These are phyloP conservation scores for Parsonsia alboflavescens DNA, from an alignment of 257 asterid genomes.

Conservation along the genomic window DNA sequence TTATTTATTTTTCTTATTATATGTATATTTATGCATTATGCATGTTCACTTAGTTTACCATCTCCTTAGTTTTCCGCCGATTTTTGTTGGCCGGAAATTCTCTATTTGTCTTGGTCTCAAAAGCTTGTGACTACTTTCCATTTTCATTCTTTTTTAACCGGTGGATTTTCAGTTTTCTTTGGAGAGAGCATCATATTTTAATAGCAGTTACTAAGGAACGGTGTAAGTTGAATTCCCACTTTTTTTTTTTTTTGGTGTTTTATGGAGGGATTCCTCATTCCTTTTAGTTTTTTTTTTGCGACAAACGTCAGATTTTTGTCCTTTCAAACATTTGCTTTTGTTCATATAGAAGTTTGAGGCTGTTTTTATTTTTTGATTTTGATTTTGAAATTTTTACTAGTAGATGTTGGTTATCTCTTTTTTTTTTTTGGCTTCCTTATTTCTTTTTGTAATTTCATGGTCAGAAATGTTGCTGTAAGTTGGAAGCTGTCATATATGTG, in stretches of 20 bases:
- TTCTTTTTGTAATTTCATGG: neutral
- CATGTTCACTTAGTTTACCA: conserved; percentile 8
- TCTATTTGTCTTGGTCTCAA: conserved; percentile 1
- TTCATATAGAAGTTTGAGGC: conserved; percentile 15
- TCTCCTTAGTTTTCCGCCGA: neutral
- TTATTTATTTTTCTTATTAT: neutral
- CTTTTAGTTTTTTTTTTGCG: too few relatives aligned
- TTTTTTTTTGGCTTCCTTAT: too few relatives aligned
- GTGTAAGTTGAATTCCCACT: conserved; percentile 8
- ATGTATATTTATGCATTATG: neutral
- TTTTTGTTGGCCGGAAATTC: neutral
- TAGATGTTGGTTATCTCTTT: too few relatives aligned
- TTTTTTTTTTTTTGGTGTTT: too few relatives aligned
- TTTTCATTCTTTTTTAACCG: neutral
- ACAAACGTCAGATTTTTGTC: neutral
- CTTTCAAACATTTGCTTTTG: conserved; percentile 20
- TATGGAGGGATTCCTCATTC: neutral
- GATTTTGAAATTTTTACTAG: neutral
- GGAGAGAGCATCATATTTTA: conserved; percentile 11
- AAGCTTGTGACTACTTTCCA: neutral
- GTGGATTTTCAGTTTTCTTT: neutral
- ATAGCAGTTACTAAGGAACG: conserved; percentile 10
- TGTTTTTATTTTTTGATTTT: neutral
- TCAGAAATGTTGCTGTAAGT: neutral
- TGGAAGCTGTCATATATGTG: neutral